These are phyloP conservation scores for Dillenia suffruticosa DNA, from an alignment of 164 flowering plant genomes.

Conservation along the genomic window DNA sequence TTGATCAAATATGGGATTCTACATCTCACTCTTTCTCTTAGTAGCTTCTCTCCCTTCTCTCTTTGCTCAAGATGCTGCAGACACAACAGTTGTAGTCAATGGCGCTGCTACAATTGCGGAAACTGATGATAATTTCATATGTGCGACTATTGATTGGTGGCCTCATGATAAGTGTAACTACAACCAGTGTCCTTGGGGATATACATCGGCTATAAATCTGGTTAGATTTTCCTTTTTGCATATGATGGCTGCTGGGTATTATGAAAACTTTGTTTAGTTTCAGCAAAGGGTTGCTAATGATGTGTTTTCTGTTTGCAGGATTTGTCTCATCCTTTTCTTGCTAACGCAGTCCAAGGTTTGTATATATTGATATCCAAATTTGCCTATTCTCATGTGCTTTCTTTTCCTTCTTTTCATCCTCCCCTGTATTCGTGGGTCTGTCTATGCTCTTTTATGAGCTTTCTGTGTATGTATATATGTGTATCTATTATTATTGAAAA, in stretches of 20 bases:
- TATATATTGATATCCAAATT: background rate
- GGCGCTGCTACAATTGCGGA: constrained; percentile 36
- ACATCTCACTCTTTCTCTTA: constrained; percentile 28
- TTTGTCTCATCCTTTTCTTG: constrained; percentile 60
- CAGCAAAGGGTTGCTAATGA: background rate
- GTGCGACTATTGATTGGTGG: constrained; percentile 99
- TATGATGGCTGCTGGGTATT: background rate
- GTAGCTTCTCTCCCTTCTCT: constrained; percentile 29
- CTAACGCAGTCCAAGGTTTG: constrained; percentile 74
- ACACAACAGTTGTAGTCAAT: constrained; percentile 38
- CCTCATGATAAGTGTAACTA: constrained; percentile 80
- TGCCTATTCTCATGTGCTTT: background rate
- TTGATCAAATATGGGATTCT: constrained; percentile 32
- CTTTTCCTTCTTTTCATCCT: background rate
- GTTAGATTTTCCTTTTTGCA: constrained; percentile 26
- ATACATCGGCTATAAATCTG: constrained; percentile 53
- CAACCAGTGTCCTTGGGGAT: constrained; percentile 79
- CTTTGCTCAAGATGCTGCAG: constrained; percentile 31
- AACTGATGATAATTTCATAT: constrained; percentile 67
- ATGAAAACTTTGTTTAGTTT: background rate
- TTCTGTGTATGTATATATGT: no score
- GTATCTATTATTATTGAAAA: no score
- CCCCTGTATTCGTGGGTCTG: background rate
- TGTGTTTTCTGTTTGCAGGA: constrained; percentile 39
- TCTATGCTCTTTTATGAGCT: background rate